Evolutionary conservation across 2,329 filamentous ascomycete species (phyloP).

Genomic region (Spiromastix sp.): DNA sequence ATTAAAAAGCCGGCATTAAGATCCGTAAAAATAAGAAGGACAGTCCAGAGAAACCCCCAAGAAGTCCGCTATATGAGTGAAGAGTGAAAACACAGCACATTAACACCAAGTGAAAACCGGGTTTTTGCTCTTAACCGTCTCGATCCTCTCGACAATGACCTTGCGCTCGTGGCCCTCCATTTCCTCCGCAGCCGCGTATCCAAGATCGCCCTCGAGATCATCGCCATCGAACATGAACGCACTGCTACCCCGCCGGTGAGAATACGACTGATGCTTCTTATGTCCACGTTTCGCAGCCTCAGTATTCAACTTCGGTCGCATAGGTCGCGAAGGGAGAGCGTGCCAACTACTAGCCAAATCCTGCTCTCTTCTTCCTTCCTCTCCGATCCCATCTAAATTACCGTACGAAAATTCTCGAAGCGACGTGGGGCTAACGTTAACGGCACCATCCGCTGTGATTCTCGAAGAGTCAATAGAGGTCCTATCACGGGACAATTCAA

Average conservation of each 20-base stretch:
- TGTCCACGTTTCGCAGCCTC: slow-evolving; percentile 11
- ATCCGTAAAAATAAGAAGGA: too few relatives aligned
- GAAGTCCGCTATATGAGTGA: too few relatives aligned
- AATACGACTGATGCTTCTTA: slow-evolving; percentile 30
- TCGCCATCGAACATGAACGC: slow-evolving; percentile 52
- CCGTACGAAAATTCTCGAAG: slow-evolving; percentile 20
- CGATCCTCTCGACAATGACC: slow-evolving; percentile 91
- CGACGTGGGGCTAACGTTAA: slow-evolving; percentile 27
- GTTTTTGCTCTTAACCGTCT: slow-evolving; percentile 90
- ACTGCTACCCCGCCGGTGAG: slow-evolving; percentile 24
- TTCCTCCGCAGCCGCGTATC: slow-evolving; percentile 86
- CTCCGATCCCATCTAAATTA: slow-evolving; percentile 20
- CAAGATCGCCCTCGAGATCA: slow-evolving; percentile 82
- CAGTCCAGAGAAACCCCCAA: too few relatives aligned
- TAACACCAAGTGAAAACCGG: slow-evolving; percentile 98
- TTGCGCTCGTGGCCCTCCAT: slow-evolving; percentile 86
- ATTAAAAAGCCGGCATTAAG: too few relatives aligned
- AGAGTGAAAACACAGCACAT: too few relatives aligned
- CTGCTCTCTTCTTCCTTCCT: slow-evolving; percentile 20
- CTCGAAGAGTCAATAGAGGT: slow-evolving; percentile 26
- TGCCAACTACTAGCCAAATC: slow-evolving; percentile 29
- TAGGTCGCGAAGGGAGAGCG: slow-evolving; percentile 24
- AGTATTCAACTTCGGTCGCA: slow-evolving; percentile 12
- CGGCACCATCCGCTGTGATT: slow-evolving; percentile 16
- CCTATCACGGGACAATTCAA: slow-evolving; percentile 49